Evolutionary conservation across 805 yeast species (phyloP).

Genomic region (Wickerhamiella siamensis): DNA sequence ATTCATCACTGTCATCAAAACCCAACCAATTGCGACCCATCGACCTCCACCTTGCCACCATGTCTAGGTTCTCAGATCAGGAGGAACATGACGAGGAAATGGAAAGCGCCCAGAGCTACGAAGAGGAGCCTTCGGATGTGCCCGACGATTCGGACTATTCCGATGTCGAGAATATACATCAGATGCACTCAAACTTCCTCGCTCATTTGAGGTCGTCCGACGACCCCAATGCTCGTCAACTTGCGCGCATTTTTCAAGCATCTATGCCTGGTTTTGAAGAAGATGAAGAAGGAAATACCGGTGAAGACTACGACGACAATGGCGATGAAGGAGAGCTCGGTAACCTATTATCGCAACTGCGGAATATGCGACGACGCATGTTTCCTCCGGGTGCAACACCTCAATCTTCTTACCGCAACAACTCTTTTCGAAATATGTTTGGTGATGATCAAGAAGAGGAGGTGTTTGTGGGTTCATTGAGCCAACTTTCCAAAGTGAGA

Average conservation of each 20-base stretch:
- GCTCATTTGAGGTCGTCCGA: conserved; percentile 16
- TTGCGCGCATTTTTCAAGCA: background rate
- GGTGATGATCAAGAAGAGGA: conserved; percentile 18
- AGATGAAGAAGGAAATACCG: conserved; percentile 11
- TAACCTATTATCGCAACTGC: conserved; percentile 11
- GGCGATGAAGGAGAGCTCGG: conserved; percentile 8
- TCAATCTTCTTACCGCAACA: conserved; percentile 2
- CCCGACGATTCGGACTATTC: background rate
- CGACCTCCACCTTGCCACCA: conserved; percentile 10
- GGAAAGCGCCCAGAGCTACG: background rate
- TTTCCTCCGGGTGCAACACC: conserved; percentile 15
- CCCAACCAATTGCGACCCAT: no score
- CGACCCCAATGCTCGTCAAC: conserved; percentile 9
- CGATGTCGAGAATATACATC: conserved; percentile 12
- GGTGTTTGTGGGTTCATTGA: background rate
- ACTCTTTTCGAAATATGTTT: no score
- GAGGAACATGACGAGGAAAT: conserved; percentile 1
- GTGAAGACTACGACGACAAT: conserved; percentile 13
- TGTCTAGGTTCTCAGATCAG: conserved; percentile 10
- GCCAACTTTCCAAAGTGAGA: conserved; percentile 11
- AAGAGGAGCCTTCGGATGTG: background rate
- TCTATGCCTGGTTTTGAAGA: conserved; percentile 5
- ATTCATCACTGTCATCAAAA: no score
- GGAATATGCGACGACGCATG: conserved; percentile 3
- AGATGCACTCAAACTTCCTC: conserved; percentile 5